phyloP scores from a whole-genome alignment of 2,329 filamentous ascomycete genomes.

The Colletotrichum costaricense region DNA sequence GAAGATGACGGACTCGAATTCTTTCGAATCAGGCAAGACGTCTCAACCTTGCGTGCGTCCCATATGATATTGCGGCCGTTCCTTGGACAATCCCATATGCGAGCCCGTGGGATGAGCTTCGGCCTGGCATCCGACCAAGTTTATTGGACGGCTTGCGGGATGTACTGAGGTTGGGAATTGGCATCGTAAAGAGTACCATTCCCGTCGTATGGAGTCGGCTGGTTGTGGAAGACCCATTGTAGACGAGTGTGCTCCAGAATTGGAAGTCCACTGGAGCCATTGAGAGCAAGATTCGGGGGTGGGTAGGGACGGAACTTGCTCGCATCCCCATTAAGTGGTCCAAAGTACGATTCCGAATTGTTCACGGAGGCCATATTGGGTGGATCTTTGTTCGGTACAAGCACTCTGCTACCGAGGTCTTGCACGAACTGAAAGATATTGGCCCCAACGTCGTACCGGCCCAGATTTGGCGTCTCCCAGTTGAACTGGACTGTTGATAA shows the following conservation, averaged over 20 bases:
- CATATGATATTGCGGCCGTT: not conserved
- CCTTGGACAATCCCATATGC: not conserved
- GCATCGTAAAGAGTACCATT: slow-evolving; percentile 56
- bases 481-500: slow-evolving; percentile 54
- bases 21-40: not conserved
- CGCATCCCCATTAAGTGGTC: slow-evolving; percentile 51
- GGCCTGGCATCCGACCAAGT: not conserved
- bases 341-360: slow-evolving; percentile 56
- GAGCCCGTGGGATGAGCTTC: not conserved
- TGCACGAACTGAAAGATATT: slow-evolving; percentile 55
- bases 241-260: slow-evolving; percentile 47
- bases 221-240: slow-evolving; percentile 43
- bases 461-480: slow-evolving; percentile 54
- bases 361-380: slow-evolving; percentile 47
- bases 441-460: slow-evolving; percentile 53
- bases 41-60: not conserved
- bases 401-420: slow-evolving; percentile 45
- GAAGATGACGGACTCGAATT: not conserved
- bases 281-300: slow-evolving; percentile 54
- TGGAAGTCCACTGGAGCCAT: slow-evolving; percentile 54
- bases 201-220: slow-evolving; percentile 57
- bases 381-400: slow-evolving; percentile 49
- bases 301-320: slow-evolving; percentile 47
- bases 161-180: slow-evolving; percentile 52
- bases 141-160: slow-evolving; percentile 38